phyloP scores from a whole-genome alignment of 2,329 filamentous ascomycete species.

The Trichoderma sp. region DNA sequence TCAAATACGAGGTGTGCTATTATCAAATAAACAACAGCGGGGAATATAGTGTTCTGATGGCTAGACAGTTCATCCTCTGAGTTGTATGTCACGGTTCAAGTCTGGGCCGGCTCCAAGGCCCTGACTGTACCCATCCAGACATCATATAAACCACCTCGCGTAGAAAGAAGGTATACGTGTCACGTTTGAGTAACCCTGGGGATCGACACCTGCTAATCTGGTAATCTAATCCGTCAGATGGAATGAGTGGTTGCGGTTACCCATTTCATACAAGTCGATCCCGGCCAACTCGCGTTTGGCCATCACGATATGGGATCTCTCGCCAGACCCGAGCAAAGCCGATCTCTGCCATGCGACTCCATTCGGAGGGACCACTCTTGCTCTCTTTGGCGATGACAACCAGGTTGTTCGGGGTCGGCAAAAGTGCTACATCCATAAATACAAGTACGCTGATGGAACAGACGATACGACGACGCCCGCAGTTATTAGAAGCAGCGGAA shows the following conservation, averaged over 20 bases:
- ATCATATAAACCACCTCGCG: conserved; percentile 85
- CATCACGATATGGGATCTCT: conserved; percentile 93
- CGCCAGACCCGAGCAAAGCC: conserved; percentile 68
- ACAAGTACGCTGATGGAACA: conserved; percentile 80
- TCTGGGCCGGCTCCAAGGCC: conserved; percentile 95
- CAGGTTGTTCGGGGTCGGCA: conserved; percentile 88
- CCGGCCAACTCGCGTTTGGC: conserved; percentile 80
- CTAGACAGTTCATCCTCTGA: conserved; percentile 69
- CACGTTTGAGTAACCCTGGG: not conserved
- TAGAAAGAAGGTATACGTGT: conserved; percentile 54
- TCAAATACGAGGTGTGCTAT: conserved; percentile 68
- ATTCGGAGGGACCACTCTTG: conserved; percentile 89
- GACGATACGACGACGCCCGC: conserved; percentile 73
- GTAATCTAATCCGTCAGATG: conserved; percentile 51
- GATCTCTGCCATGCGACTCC: conserved; percentile 76
- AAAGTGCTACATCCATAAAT: conserved; percentile 81
- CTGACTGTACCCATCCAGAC: conserved; percentile 90
- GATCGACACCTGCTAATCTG: not conserved
- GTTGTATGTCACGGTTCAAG: conserved; percentile 86
- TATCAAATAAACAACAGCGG: not conserved
- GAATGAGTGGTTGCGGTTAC: conserved; percentile 95
- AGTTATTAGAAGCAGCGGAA: conserved; percentile 56
- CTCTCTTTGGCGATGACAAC: conserved; percentile 89
- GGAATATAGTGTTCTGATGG: conserved; percentile 23
- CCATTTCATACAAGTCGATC: conserved; percentile 77